Evolutionary conservation across 2,329 filamentous ascomycete species (phyloP).

Genomic region (Bipolaris victoriae): DNA sequence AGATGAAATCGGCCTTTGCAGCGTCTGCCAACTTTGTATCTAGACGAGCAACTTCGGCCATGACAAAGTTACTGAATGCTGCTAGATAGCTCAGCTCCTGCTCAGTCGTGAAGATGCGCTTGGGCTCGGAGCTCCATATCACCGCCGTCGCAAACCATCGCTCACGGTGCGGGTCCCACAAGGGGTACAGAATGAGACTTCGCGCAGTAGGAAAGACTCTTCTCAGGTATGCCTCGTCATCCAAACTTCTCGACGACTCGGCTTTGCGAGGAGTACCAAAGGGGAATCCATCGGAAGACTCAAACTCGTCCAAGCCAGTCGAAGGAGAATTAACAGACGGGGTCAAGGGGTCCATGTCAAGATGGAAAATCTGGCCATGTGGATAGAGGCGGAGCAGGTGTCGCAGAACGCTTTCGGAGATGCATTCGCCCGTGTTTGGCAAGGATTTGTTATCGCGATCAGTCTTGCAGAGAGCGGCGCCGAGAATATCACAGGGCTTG

Average conservation of each 20-base stretch:
- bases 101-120: slow-evolving; percentile 47
- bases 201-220: slow-evolving; percentile 46
- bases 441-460: slow-evolving; percentile 15
- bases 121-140: slow-evolving; percentile 47
- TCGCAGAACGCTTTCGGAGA: slow-evolving; percentile 42
- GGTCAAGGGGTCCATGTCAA: slow-evolving; percentile 36
- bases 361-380: slow-evolving; percentile 49
- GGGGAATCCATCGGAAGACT: slow-evolving; percentile 31
- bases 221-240: slow-evolving; percentile 44
- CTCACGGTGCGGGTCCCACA: slow-evolving; percentile 50
- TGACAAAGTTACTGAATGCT: slow-evolving; percentile 49
- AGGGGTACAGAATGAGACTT: slow-evolving; percentile 47
- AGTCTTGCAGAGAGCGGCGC: slow-evolving; percentile 33
- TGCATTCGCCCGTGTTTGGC: slow-evolving; percentile 26
- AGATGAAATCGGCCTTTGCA: slow-evolving; percentile 65
- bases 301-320: slow-evolving; percentile 18
- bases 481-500: slow-evolving; percentile 43
- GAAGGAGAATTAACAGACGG: slow-evolving; percentile 27
- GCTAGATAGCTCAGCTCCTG: slow-evolving; percentile 48
- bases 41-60: slow-evolving; percentile 48
- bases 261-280: slow-evolving; percentile 33
- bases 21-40: slow-evolving; percentile 48
- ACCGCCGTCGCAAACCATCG: slow-evolving; percentile 49
- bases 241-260: slow-evolving; percentile 38
- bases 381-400: slow-evolving; percentile 44